These are phyloP conservation scores for Eutypa lata DNA, from an alignment of 2,329 filamentous ascomycete species.

Conservation along the genomic window DNA sequence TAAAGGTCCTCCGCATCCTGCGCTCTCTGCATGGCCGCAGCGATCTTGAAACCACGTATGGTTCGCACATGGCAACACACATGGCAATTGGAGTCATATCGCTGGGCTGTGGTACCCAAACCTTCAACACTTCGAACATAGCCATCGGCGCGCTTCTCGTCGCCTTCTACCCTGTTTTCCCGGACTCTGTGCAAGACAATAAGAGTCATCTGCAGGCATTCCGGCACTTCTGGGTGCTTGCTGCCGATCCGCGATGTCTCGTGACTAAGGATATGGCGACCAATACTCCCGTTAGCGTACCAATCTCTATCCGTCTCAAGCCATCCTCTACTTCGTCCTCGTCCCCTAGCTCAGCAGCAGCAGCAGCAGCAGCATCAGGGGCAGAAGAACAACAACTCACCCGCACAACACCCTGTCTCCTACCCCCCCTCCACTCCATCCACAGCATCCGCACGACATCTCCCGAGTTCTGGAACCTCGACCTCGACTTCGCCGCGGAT, in stretches of 20 bases:
- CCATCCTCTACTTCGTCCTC: conserved; percentile 12
- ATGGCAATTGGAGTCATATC: conserved; percentile 90
- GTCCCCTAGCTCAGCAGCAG: not conserved
- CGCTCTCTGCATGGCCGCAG: conserved; percentile 85
- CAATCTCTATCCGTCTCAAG: conserved; percentile 63
- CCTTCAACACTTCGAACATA: conserved; percentile 83
- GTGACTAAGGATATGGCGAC: conserved; percentile 85
- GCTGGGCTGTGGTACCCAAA: conserved; percentile 86
- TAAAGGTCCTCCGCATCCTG: conserved; percentile 78
- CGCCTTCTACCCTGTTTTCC: conserved; percentile 92
- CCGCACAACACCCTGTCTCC: conserved; percentile 55
- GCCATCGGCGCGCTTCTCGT: conserved; percentile 83
- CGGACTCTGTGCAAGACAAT: conserved; percentile 86
- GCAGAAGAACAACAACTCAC: conserved; percentile 27
- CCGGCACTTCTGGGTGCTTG: conserved; percentile 94
- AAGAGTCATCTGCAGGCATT: conserved; percentile 93
- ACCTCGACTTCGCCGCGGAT: conserved; percentile 68
- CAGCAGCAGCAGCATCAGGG: not conserved
- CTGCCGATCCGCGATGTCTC: conserved; percentile 83
- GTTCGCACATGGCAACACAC: conserved; percentile 89
- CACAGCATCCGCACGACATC: conserved; percentile 55
- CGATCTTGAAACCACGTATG: conserved; percentile 81
- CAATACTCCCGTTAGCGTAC: conserved; percentile 71
- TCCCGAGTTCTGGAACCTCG: conserved; percentile 75
- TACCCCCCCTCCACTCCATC: conserved; percentile 65